Conservation (phyloP, 805 yeast species). For the Schwanniomyces sp. region DNA sequence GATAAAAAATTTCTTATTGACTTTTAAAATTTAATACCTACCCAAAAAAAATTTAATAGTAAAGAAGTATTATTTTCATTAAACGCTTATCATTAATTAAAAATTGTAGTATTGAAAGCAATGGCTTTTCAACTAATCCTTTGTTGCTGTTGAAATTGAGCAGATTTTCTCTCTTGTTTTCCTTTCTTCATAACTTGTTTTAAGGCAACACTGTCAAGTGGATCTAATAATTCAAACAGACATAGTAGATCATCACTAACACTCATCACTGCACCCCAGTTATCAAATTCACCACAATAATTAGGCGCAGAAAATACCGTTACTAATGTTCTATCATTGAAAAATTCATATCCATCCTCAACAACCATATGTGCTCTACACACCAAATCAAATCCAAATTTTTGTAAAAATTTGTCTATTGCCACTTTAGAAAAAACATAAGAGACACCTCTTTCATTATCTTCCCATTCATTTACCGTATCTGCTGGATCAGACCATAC, state of each 20-base stretch:
- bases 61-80: neutral
- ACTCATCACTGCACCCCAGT: constrained; percentile 96
- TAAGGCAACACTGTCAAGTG: constrained; percentile 87
- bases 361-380: constrained; percentile 91
- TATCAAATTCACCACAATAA: constrained; percentile 78
- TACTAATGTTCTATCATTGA: constrained; percentile 69
- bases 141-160: constrained; percentile 24
- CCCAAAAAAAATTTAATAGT: neutral
- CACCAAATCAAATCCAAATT: constrained; percentile 77
- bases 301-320: constrained; percentile 84
- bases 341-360: constrained; percentile 85
- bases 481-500: constrained; percentile 88
- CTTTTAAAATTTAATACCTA: neutral
- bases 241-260: constrained; percentile 91
- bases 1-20: neutral
- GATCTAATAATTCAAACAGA: constrained; percentile 90
- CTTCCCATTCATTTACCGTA: constrained; percentile 82
- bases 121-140: neutral
- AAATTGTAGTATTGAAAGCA: neutral
- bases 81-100: constrained; percentile 1
- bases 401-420: constrained; percentile 70
- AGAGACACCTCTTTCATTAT: constrained; percentile 81
- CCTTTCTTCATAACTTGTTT: constrained; percentile 94
- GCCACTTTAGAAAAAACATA: constrained; percentile 80
- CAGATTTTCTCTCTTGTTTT: constrained; percentile 78